A percentile compares a stretch with the other conserved stretches of the same genome.
Evolutionary conservation across 1,284 basidiomycete genomes (phyloP).

Genomic region (Rhodotorula glutinis): DNA sequence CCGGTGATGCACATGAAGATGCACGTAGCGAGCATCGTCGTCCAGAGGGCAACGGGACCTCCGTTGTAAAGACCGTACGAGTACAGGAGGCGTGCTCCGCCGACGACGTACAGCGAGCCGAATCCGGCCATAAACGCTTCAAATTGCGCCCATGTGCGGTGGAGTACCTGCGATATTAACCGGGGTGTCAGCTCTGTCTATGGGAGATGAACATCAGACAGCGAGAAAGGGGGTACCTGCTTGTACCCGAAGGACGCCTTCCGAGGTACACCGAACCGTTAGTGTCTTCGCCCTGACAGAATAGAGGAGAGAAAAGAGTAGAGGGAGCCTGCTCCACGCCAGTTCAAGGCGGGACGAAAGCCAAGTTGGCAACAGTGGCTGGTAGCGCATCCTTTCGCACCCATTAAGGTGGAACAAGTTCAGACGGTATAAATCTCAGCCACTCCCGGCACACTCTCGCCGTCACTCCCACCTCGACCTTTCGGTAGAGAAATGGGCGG

Average conservation of each 20-base stretch:
- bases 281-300: not conserved
- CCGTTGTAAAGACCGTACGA: constrained; percentile 78
- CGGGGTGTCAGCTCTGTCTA: not conserved
- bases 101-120: constrained; percentile 78
- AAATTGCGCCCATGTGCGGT: constrained; percentile 71
- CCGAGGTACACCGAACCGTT: not conserved
- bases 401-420: constrained; percentile 87
- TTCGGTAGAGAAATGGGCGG: constrained; percentile 5
- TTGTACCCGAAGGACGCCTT: constrained; percentile 75
- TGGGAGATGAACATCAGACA: not conserved
- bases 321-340: not conserved
- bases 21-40: constrained; percentile 68
- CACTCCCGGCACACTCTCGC: constrained; percentile 42
- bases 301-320: not conserved
- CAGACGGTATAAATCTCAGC: constrained; percentile 91
- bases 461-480: not conserved
- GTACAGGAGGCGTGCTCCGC: constrained; percentile 64
- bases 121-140: constrained; percentile 82
- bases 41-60: constrained; percentile 80
- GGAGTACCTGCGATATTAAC: constrained; percentile 52
- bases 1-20: constrained; percentile 74
- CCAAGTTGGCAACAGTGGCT: not conserved
- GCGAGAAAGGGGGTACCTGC: constrained; percentile 58
- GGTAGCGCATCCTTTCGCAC: constrained; percentile 69
- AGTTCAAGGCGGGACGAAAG: not conserved